These are phyloP conservation scores for Linum lewisii DNA, from an alignment of 345 rosid genomes.

Conservation along the genomic window DNA sequence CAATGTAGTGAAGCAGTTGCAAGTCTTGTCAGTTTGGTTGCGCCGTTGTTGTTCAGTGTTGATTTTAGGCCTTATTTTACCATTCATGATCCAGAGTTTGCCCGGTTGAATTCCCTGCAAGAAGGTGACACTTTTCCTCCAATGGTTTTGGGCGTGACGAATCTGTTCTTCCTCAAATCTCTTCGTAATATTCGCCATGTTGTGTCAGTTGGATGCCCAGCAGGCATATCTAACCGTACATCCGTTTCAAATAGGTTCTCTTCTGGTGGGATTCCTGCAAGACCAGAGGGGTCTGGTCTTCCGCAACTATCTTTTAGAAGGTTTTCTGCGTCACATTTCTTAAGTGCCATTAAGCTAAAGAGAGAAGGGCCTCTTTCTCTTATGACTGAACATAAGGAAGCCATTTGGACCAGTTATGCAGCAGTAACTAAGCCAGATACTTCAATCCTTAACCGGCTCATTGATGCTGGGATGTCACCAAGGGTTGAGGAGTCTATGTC, in stretches of 20 bases:
- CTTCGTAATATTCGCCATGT: conserved; percentile 76
- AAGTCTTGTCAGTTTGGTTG: conserved; percentile 85
- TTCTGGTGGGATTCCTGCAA: conserved; percentile 59
- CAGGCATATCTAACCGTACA: conserved; percentile 49
- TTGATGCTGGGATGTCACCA: conserved; percentile 92
- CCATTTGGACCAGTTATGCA: conserved; percentile 77
- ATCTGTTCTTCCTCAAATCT: conserved; percentile 86
- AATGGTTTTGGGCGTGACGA: conserved; percentile 91
- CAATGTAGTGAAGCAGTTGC: conserved; percentile 97
- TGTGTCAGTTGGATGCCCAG: conserved; percentile 83
- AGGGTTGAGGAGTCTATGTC: conserved; percentile 99
- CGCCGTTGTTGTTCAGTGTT: conserved; percentile 72
- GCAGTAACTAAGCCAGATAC: conserved; percentile 92
- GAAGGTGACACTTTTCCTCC: conserved; percentile 86
- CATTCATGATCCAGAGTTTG: conserved; percentile 86
- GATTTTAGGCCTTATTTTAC: conserved; percentile 99
- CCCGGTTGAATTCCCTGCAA: conserved; percentile 51
- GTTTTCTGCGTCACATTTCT: conserved; percentile 76
- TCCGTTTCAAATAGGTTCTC: conserved; percentile 49
- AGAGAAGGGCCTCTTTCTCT: conserved; percentile 96
- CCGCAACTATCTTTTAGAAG: conserved; percentile 73
- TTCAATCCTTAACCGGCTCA: conserved; percentile 80
- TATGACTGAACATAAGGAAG: conserved; percentile 98
- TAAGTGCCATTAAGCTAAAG: conserved; percentile 73
- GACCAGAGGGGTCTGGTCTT: conserved; percentile 62